Conservation (phyloP, 2,329 filamentous ascomycete genomes). For the Dactylellina cionopaga region DNA sequence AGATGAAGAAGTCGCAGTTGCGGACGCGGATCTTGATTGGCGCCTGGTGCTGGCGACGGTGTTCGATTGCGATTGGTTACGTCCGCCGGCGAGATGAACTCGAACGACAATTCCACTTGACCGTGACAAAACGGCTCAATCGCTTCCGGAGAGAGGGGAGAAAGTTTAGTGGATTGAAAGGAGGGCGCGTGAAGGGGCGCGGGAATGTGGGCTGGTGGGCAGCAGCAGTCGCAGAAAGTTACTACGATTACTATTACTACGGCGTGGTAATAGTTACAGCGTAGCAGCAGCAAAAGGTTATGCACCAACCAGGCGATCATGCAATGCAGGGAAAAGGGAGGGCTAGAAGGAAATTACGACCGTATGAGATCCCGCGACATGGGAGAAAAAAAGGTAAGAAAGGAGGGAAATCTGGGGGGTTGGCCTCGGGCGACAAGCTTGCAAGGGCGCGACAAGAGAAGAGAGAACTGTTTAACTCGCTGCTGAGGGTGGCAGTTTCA, state of each 20-base stretch:
- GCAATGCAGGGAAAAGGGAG: conserved; percentile 51
- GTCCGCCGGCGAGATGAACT: conserved; percentile 29
- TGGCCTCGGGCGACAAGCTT: conserved; percentile 42
- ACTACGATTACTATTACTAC: too few species aligned
- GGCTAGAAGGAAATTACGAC: conserved; percentile 42
- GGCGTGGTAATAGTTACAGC: too few species aligned
- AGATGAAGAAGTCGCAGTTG: not conserved
- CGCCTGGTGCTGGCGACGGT: conserved; percentile 23
- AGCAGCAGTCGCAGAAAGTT: not conserved
- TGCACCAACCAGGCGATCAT: conserved; percentile 36
- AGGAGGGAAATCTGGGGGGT: conserved; percentile 38
- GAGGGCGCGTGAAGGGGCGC: not conserved
- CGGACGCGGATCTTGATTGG: conserved; percentile 4
- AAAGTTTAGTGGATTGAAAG: not conserved
- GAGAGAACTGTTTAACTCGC: too few species aligned
- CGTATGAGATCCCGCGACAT: conserved; percentile 32
- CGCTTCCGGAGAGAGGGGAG: not conserved
- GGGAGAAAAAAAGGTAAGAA: conserved; percentile 1
- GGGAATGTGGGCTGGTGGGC: conserved; percentile 13
- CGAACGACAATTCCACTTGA: conserved; percentile 40
- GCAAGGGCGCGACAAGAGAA: conserved; percentile 15
- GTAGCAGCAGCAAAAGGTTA: not conserved
- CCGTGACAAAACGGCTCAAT: conserved; percentile 39
- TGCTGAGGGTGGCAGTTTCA: conserved; percentile 2
- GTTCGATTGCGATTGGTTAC: conserved; percentile 30